phyloP scores from a whole-genome alignment of 176 grass and related monocot genomes.

The Saccharum officinarum region DNA sequence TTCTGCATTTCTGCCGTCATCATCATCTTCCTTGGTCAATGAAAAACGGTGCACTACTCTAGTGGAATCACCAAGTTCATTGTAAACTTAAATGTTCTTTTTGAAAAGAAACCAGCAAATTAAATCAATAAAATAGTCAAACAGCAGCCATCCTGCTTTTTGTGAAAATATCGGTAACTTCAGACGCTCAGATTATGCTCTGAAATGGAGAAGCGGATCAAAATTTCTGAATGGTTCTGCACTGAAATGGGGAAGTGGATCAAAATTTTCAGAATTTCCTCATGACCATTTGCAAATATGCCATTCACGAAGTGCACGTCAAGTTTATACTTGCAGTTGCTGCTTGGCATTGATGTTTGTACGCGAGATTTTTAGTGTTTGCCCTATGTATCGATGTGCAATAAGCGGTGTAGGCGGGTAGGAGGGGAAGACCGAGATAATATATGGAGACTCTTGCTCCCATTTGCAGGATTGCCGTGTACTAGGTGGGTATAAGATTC shows the following conservation, averaged over 20 bases:
- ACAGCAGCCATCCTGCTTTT: too few relatives aligned
- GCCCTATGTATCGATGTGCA: too few relatives aligned
- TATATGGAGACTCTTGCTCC: too few relatives aligned
- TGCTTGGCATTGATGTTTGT: too few relatives aligned
- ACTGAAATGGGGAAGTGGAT: background rate
- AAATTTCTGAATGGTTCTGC: background rate
- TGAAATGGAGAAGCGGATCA: background rate
- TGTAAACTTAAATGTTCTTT: background rate
- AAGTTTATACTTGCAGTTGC: background rate
- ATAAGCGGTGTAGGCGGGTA: too few relatives aligned
- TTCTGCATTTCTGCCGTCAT: background rate
- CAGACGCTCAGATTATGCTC: background rate
- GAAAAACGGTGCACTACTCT: too few relatives aligned
- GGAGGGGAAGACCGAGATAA: too few relatives aligned
- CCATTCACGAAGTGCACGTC: background rate
- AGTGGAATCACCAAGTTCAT: background rate
- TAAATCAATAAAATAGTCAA: too few relatives aligned
- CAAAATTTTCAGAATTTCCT: background rate
- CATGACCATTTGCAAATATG: background rate
- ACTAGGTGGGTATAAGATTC: too few relatives aligned
- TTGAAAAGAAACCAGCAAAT: background rate
- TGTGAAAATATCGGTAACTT: background rate
- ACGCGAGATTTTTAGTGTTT: too few relatives aligned
- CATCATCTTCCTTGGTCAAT: background rate
- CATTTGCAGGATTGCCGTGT: too few relatives aligned